phyloP scores from a whole-genome alignment of 1,139 yeast genomes.

The Suhomyces choctaworum region DNA sequence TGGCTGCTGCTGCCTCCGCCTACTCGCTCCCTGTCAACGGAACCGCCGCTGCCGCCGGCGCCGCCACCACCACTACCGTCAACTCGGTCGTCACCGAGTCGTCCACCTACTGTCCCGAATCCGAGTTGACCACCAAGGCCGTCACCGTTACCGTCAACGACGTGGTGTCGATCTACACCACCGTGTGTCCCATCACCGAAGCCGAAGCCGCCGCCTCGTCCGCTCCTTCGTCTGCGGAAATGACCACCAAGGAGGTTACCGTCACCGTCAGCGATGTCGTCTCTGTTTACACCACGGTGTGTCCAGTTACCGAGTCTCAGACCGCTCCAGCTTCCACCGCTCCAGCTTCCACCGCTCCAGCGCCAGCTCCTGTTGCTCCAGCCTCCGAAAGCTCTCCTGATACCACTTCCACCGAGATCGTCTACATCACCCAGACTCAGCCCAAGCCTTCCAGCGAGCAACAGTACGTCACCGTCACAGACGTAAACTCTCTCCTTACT shows the following conservation, averaged over 20 bases:
- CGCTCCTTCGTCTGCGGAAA: slow-evolving; percentile 5
- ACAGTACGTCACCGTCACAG: too few species aligned
- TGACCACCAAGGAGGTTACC: too few species aligned
- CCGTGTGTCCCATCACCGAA: slow-evolving; percentile 22
- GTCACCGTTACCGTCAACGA: slow-evolving; percentile 19
- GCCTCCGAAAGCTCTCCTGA: slow-evolving; percentile 4
- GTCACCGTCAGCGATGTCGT: not conserved
- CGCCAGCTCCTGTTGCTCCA: slow-evolving; percentile 4
- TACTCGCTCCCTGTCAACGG: slow-evolving; percentile 8
- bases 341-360: not conserved
- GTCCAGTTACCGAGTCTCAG: not conserved
- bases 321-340: not conserved
- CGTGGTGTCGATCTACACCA: slow-evolving; percentile 21
- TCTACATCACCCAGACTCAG: slow-evolving; percentile 20
- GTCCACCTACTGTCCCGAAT: slow-evolving; percentile 18
- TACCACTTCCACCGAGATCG: slow-evolving; percentile 7
- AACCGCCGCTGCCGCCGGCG: slow-evolving; percentile 6
- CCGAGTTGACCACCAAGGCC: slow-evolving; percentile 13
- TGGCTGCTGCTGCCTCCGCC: slow-evolving; percentile 15
- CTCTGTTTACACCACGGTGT: not conserved
- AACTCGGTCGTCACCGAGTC: not conserved
- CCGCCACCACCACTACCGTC: not conserved
- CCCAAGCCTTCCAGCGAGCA: too few species aligned
- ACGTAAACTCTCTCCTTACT: too few species aligned
- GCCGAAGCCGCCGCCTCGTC: slow-evolving; percentile 11